phyloP scores from a whole-genome alignment of 805 yeast species.

The Pichia insulana region DNA sequence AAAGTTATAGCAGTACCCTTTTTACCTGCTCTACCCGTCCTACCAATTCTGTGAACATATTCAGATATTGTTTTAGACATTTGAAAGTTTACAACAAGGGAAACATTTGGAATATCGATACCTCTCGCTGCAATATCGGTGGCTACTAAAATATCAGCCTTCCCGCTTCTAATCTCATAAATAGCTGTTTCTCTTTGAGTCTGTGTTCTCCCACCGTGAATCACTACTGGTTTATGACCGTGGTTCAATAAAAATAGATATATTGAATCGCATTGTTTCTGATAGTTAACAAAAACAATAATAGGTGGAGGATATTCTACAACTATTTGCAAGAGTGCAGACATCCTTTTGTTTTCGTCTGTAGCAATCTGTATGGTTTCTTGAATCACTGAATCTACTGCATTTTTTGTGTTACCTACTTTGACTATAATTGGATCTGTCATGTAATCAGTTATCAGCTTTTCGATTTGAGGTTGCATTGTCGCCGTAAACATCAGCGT shows the following conservation, averaged over 20 bases:
- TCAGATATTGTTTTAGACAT: conserved; percentile 73
- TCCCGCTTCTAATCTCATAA: conserved; percentile 44
- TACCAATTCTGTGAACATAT: conserved; percentile 87
- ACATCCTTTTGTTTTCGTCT: conserved; percentile 38
- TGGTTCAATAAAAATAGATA: conserved; percentile 39
- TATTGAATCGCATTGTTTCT: conserved; percentile 61
- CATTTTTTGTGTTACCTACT: conserved; percentile 60
- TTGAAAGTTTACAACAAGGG: conserved; percentile 79
- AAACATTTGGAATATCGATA: conserved; percentile 80
- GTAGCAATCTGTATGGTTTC: conserved; percentile 43
- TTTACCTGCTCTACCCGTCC: conserved; percentile 94
- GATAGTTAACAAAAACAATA: conserved; percentile 76
- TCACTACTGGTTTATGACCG: conserved; percentile 45
- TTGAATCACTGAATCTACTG: conserved; percentile 64
- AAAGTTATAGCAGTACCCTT: conserved; percentile 71
- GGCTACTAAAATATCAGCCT: conserved; percentile 63
- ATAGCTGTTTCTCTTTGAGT: conserved; percentile 78
- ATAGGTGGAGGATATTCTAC: conserved; percentile 48
- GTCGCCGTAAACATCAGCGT: conserved; percentile 96
- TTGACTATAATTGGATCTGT: conserved; percentile 51
- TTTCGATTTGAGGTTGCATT: conserved; percentile 66
- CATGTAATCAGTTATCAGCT: conserved; percentile 55
- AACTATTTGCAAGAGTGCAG: conserved; percentile 34
- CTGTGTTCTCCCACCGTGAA: conserved; percentile 87
- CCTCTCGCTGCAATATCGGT: conserved; percentile 97